Evolutionary conservation across 345 rosid species (phyloP).

Genomic region (Camelina neglecta): DNA sequence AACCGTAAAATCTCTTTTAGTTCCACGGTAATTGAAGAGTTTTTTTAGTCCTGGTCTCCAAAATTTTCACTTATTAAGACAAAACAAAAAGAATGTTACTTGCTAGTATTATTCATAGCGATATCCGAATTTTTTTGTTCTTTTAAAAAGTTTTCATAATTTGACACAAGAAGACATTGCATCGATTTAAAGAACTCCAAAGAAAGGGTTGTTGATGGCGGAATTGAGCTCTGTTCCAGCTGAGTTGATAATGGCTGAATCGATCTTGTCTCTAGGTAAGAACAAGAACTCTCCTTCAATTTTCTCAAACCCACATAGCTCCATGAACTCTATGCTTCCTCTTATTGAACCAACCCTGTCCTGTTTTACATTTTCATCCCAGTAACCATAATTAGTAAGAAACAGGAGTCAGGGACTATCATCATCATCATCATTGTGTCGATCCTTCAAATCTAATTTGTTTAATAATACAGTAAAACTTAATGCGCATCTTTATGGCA

Average conservation of each 20-base stretch:
- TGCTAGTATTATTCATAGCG: neutral
- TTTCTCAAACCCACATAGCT: slow-evolving; percentile 89
- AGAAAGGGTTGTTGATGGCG: slow-evolving; percentile 92
- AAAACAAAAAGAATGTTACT: slow-evolving; percentile 1
- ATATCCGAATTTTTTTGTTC: neutral
- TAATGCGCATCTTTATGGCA: neutral
- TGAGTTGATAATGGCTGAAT: slow-evolving; percentile 69
- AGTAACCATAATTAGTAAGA: slow-evolving; percentile 1
- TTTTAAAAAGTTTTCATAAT: neutral
- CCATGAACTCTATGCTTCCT: slow-evolving; percentile 84
- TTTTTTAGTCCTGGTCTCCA: neutral
- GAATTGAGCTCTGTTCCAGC: slow-evolving; percentile 96
- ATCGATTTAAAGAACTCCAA: slow-evolving; percentile 71
- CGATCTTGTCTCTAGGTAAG: slow-evolving; percentile 77
- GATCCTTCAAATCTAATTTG: neutral
- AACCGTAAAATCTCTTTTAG: too few relatives aligned
- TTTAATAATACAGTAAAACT: neutral
- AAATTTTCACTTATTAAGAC: slow-evolving; percentile 7
- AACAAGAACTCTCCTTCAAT: slow-evolving; percentile 77
- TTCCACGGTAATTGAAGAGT: neutral
- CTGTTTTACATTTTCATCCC: slow-evolving; percentile 51
- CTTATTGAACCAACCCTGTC: slow-evolving; percentile 83
- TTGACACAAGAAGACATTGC: slow-evolving; percentile 14
- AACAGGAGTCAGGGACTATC: neutral
- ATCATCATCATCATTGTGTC: neutral